Evolutionary conservation across 2,329 filamentous ascomycete species (phyloP), one percentile per base, ranked within the genome.

Genomic region (Scedosporium aurantiacum): DNA sequence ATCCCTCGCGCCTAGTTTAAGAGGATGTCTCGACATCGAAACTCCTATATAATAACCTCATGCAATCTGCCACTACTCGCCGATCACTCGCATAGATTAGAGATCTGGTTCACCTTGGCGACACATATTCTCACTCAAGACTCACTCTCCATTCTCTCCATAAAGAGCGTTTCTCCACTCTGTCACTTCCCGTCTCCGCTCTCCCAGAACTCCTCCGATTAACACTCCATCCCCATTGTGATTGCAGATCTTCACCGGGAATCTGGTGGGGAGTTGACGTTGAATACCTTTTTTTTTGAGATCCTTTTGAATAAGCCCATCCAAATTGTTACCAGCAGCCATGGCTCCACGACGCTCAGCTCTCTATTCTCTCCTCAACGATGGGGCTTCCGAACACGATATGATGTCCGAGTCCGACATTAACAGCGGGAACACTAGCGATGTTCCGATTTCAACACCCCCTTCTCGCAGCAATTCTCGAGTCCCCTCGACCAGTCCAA

Each of bases 351-450:
- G 58, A 55, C 58, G 58, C 4, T 60, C 58, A 21, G 58, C 45
- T n/a, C 45, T 60, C n/a, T 50, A 60, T 32, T 60, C 58, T 3
- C 47, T 60, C 16, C 58, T 60, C 10, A 60, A 60, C 18, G 58
- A 60, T 6, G 14, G 43, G 4, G 2, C 28, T 21, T 47, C 58
- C 5, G 41, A 50, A 27, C n/a, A 50, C 27, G 25, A 21, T 21
- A 28, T 52, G 25, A 50, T 45, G 23, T 52, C 23, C n/a, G 58
- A 60, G n/a, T 52, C 58, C 10, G 58, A 28, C 10, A 16, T 32
- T 21, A 41, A 50, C 23, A 45, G 41, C n/a, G 25, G 25, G 27
- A 28, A 28, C 16, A 60, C 41, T 12, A 60, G 58, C 27, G 58
- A 60, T 14, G 25, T 18, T 45, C 57, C 57, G 21, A 25, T 25